A percentile compares a stretch with the other conserved stretches of the same genome.
Evolutionary conservation across 225 moss, liverwort and hornwort species (phyloP).

Genomic region (Straminergon stramineum): DNA sequence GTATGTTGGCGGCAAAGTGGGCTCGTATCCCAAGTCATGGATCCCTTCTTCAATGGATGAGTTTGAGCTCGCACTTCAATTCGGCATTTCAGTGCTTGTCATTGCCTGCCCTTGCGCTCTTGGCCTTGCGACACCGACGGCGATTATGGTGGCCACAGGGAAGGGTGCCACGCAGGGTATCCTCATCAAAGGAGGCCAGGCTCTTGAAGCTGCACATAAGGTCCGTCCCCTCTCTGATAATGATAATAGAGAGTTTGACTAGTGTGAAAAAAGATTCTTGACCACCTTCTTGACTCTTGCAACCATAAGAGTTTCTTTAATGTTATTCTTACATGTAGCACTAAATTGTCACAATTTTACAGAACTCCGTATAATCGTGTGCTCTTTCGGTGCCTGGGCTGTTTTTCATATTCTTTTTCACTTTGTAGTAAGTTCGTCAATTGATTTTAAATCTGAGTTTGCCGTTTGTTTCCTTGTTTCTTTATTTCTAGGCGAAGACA

Average conservation of each 20-base stretch:
- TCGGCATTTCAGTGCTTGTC: slow-evolving; percentile 91
- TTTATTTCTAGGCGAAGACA: slow-evolving; percentile 48
- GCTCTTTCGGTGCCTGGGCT: not conserved
- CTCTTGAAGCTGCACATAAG: slow-evolving; percentile 94
- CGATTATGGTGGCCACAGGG: slow-evolving; percentile 98
- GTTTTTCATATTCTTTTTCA: not conserved
- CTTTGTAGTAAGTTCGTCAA: not conserved
- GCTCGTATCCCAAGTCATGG: slow-evolving; percentile 74
- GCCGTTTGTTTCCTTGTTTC: not conserved
- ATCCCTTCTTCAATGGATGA: slow-evolving; percentile 90
- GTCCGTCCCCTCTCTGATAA: slow-evolving; percentile 1
- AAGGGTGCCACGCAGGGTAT: slow-evolving; percentile 95
- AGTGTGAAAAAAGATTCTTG: not conserved
- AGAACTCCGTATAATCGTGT: not conserved
- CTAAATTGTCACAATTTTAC: not conserved
- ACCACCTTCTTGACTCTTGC: not conserved
- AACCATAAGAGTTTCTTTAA: not conserved
- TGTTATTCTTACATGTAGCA: not conserved
- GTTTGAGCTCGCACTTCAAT: slow-evolving; percentile 95
- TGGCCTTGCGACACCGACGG: slow-evolving; percentile 95
- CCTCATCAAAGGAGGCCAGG: slow-evolving; percentile 95
- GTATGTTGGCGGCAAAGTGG: slow-evolving; percentile 63
- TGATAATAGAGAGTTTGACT: not conserved
- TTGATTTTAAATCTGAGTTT: not conserved
- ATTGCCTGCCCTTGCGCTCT: slow-evolving; percentile 98